Evolutionary conservation across 352 stramenopile species (phyloP).

Genomic region (Pythium scleroteichum): DNA sequence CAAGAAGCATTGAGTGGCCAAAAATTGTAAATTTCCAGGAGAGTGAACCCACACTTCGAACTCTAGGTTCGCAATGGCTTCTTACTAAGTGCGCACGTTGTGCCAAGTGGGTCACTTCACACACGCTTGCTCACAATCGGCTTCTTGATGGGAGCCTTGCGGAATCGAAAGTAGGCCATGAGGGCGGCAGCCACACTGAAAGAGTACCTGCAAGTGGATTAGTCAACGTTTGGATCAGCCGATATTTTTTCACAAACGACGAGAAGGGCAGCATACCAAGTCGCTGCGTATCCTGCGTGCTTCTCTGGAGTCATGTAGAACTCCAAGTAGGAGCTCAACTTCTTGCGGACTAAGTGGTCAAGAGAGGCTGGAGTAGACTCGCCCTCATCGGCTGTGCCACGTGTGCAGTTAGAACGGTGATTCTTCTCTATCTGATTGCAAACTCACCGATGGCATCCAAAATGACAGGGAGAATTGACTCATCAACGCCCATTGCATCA

Average conservation of each 20-base stretch:
- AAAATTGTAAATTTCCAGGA: background rate
- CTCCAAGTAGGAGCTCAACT: slow-evolving; percentile 72
- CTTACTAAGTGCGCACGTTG: too few species aligned
- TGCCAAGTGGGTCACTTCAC: too few species aligned
- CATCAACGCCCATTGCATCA: slow-evolving; percentile 71
- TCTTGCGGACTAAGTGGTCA: slow-evolving; percentile 70
- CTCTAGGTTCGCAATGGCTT: slow-evolving; percentile 15
- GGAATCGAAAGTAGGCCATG: slow-evolving; percentile 75
- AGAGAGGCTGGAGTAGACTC: slow-evolving; percentile 38
- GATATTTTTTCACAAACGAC: background rate
- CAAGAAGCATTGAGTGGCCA: background rate
- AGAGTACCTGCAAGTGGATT: slow-evolving; percentile 49
- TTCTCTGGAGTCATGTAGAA: slow-evolving; percentile 91
- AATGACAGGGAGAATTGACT: slow-evolving; percentile 68
- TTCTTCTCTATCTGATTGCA: too few species aligned
- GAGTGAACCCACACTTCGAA: background rate
- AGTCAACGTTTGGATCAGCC: background rate
- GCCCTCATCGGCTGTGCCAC: slow-evolving; percentile 36
- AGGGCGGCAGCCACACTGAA: slow-evolving; percentile 72
- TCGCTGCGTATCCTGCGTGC: slow-evolving; percentile 81
- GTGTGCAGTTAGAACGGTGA: too few species aligned
- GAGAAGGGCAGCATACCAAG: slow-evolving; percentile 53
- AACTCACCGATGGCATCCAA: slow-evolving; percentile 67
- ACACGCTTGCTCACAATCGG: background rate
- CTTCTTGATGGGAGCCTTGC: slow-evolving; percentile 30